phyloP scores from a whole-genome alignment of 2,329 filamentous ascomycete species.

The Colletotrichum filicis region DNA sequence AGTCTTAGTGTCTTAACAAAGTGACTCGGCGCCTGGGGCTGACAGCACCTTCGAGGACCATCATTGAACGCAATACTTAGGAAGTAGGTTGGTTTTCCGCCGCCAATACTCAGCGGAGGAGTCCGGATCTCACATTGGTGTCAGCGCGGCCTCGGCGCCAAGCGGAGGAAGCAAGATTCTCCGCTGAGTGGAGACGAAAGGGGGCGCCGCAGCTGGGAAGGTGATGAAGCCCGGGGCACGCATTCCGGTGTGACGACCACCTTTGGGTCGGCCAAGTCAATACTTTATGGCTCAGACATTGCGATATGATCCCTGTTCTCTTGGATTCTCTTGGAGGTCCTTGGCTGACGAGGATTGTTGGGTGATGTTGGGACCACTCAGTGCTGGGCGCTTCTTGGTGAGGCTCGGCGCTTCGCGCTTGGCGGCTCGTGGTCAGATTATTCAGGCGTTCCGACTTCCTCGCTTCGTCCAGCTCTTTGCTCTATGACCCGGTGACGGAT shows the following conservation, averaged over 20 bases:
- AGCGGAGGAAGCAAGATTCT: slow-evolving; percentile 13
- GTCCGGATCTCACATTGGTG: slow-evolving; percentile 15
- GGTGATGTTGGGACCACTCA: slow-evolving; percentile 8
- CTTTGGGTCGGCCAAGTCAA: slow-evolving; percentile 16
- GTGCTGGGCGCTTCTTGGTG: slow-evolving; percentile 30
- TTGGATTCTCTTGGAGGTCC: slow-evolving; percentile 12
- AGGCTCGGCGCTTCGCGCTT: slow-evolving; percentile 30
- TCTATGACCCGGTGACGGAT: not conserved
- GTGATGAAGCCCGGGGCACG: not conserved
- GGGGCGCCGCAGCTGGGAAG: not conserved
- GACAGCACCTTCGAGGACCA: not conserved
- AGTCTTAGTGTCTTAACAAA: slow-evolving; percentile 20
- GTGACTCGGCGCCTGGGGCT: slow-evolving; percentile 13
- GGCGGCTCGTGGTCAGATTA: slow-evolving; percentile 17
- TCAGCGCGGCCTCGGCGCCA: slow-evolving; percentile 28
- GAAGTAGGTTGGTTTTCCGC: slow-evolving; percentile 1
- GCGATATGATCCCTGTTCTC: not conserved
- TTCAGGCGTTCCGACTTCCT: not conserved
- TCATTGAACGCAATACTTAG: slow-evolving; percentile 3
- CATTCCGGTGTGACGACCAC: slow-evolving; percentile 11
- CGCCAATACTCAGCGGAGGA: slow-evolving; percentile 19
- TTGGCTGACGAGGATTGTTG: slow-evolving; percentile 21
- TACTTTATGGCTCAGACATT: slow-evolving; percentile 11
- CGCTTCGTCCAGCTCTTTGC: not conserved
- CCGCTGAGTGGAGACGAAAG: not conserved